Base-by-base conservation (phyloP, 2,329 filamentous ascomycete species). In the Colletotrichum cuscutae region DNA sequence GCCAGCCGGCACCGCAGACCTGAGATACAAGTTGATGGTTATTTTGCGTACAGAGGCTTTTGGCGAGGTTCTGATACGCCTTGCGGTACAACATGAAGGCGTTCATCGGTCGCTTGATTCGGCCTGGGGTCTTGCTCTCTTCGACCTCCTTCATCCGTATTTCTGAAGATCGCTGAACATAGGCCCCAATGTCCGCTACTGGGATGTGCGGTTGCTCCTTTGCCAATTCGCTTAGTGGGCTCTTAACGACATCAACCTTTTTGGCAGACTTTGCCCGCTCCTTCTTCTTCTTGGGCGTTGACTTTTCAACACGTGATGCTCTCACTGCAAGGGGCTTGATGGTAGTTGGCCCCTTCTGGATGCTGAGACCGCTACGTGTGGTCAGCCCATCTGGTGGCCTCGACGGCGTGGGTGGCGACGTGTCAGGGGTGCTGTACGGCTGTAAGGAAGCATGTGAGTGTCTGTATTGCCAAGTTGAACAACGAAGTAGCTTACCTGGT, bases 51-150 rank as follows among this genome's bases (percentile, higher is more conserved):
- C 93, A 94, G 87, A 92, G 94, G 64, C 90, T 87, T 82, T 98
- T 98, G 72, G 94, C 94, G 37, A 95, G 89, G 74, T 97, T 94
- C 73, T 97, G 94, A 80, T 94, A 98, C 7, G 95, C 94, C 76
- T 97, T 98, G 54, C 97, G 93, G 82, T 99, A 99, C 63, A 99
- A 87, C 93, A 99, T 98, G 85, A 98, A 99, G 1, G 94, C 96
- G 82, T 99, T 99, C 93, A 98, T 97, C 3, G 97, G 95, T 35
- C 97, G 89, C 78, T 96, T 95, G 76, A 98, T 89, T 80, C 95
- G 95, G 30, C 94, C 94, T 2, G 86, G 86, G 46, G 91, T 85
- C 77, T 92, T 94, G 70, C 91, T 89, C 77, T 90, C 89, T 56
- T 90, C 88, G 11, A 93, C 91, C 81, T 98, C 95, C 67, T 86